Evolutionary conservation across 2,329 filamentous ascomycete genomes (phyloP), one percentile per base, ranked within the genome.

Genomic region (Fusarium hainanense): DNA sequence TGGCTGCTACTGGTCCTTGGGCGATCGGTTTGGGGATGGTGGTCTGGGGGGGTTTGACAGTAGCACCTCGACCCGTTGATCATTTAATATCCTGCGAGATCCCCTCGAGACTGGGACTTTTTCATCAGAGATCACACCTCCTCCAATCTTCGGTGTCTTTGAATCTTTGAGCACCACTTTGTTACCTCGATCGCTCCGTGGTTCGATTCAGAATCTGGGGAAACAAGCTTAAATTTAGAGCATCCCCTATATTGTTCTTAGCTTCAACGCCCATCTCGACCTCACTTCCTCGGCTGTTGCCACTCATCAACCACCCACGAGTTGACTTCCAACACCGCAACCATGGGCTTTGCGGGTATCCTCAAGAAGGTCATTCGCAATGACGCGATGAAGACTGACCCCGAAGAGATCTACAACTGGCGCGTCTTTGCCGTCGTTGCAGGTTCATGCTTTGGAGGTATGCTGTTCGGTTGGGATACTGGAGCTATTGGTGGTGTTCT

Each of bases 401-500:
- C 90, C 20, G 82, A 85, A 21, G 86, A 91, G 76, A 89, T 92
- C 63, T 92, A 92, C 79, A 89, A 89, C 74, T 92, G 89, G 89
- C 85, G 89, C 58, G 88, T 90, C 28, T 88, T 90, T 68, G 84
- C 84, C 59, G 82, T 91, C 70, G 89, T 88, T 50, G 88, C 84
- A 75, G 89, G 88, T 44, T 83, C 88, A 42, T 92, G 90, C 78
- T 92, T 91, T 63, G 90, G 90, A 64, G 90, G 90, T 52, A 83
- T 84, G 82, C 76, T 83, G 28, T 84, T 84, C 51, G 82, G 82
- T 44, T 83, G 82, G 82, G 82, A 84, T 74, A 90, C 88, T 28
- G 89, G 89, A 56, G 89, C 89, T 68, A 91, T 92, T 66, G 88
- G 90, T 40, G 90, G 90, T 71, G 88, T 92, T 47, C 80, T 92